phyloP scores from a whole-genome alignment of 371 early-diverging fungal genomes.

The Mycotypha africana region DNA sequence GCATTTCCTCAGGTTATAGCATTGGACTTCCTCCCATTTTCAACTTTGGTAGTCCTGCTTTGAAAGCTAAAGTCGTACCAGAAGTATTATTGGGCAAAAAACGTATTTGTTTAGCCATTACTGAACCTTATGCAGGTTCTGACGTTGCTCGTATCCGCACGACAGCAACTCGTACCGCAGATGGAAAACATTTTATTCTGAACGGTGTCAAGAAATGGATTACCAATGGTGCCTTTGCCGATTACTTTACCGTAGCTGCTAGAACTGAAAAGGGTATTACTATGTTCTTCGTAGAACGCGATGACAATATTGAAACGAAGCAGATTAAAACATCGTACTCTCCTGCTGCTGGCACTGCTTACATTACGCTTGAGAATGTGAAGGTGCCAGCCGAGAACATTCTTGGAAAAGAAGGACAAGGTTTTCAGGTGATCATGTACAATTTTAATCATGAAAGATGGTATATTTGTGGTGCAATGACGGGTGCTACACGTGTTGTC shows the following conservation, averaged over 20 bases:
- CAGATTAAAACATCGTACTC: slow-evolving; percentile 65
- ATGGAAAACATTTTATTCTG: slow-evolving; percentile 41
- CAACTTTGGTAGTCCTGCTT: slow-evolving; percentile 69
- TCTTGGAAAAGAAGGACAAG: slow-evolving; percentile 82
- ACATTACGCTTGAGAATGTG: slow-evolving; percentile 74
- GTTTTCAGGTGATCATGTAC: slow-evolving; percentile 76
- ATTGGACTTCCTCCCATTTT: slow-evolving; percentile 55
- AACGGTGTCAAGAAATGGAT: slow-evolving; percentile 87
- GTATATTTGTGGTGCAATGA: slow-evolving; percentile 78
- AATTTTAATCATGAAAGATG: slow-evolving; percentile 79
- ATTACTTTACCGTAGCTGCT: slow-evolving; percentile 57
- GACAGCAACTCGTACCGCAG: slow-evolving; percentile 39
- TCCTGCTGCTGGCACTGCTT: slow-evolving; percentile 64
- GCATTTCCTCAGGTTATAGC: slow-evolving; percentile 34
- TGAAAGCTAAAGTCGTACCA: slow-evolving; percentile 50
- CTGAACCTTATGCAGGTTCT: slow-evolving; percentile 59
- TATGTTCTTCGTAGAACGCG: slow-evolving; percentile 63
- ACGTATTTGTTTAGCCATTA: slow-evolving; percentile 71
- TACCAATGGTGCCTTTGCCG: slow-evolving; percentile 74
- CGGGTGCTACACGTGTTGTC: slow-evolving; percentile 72
- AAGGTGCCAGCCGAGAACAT: slow-evolving; percentile 81
- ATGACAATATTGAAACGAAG: slow-evolving; percentile 51
- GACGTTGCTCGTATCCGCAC: slow-evolving; percentile 76
- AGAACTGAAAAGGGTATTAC: slow-evolving; percentile 75
- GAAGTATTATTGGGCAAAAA: slow-evolving; percentile 69